Evolutionary conservation across 1,139 yeast species (phyloP).

Genomic region (Sugiyamaella castrensis): DNA sequence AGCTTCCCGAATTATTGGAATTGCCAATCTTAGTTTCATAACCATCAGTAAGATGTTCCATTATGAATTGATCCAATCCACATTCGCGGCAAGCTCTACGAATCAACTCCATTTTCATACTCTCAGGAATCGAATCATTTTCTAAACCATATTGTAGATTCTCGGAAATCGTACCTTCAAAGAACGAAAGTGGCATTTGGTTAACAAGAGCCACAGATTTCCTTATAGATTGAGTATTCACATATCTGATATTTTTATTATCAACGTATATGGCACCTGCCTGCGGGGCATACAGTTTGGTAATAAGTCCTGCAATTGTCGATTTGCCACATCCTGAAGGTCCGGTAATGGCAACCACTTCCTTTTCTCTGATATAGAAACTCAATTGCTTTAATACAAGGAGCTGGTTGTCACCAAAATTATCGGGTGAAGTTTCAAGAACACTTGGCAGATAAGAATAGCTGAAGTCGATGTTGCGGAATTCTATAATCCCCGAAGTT

Average conservation of each 20-base stretch:
- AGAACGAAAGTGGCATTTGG: slow-evolving; percentile 72
- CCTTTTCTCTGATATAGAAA: slow-evolving; percentile 55
- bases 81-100: slow-evolving; percentile 30
- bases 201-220: slow-evolving; percentile 72
- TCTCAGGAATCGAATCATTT: slow-evolving; percentile 17
- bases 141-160: slow-evolving; percentile 64
- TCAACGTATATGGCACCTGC: slow-evolving; percentile 64
- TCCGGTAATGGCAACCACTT: slow-evolving; percentile 81
- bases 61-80: slow-evolving; percentile 38
- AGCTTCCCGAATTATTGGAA: slow-evolving; percentile 30
- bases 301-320: slow-evolving; percentile 64
- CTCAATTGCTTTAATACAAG: slow-evolving; percentile 23
- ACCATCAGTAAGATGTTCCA: slow-evolving; percentile 31
- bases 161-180: slow-evolving; percentile 73
- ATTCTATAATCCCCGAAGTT: slow-evolving; percentile 36
- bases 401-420: slow-evolving; percentile 10
- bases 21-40: slow-evolving; percentile 51
- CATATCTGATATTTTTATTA: slow-evolving; percentile 53
- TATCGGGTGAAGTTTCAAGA: not conserved
- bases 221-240: slow-evolving; percentile 62
- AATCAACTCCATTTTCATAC: slow-evolving; percentile 38
- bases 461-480: slow-evolving; percentile 48
- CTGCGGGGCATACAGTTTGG: slow-evolving; percentile 57
- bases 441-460: slow-evolving; percentile 34
- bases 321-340: slow-evolving; percentile 92